Conservation (phyloP, 306 rosid genomes). For the Cyclanthera cordifolia region DNA sequence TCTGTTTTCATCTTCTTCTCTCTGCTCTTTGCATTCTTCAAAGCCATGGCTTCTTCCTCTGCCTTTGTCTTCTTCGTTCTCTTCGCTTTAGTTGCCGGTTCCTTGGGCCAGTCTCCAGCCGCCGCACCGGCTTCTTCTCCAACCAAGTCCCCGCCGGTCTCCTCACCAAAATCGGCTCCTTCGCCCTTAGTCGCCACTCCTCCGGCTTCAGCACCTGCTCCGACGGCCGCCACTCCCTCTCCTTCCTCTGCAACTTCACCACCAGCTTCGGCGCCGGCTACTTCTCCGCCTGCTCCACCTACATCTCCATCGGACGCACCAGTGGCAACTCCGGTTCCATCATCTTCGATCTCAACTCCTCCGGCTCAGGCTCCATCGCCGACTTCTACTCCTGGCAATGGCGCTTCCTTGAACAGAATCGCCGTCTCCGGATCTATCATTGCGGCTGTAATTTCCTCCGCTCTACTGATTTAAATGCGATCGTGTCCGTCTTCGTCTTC, state of each 20-base stretch:
- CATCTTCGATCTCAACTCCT: constrained; percentile 6
- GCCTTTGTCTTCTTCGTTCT: constrained; percentile 18
- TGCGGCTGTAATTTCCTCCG: constrained; percentile 20
- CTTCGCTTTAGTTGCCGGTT: constrained; percentile 25
- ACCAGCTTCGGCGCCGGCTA: constrained; percentile 18
- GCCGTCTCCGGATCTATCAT: constrained; percentile 34
- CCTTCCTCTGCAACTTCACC: constrained; percentile 10
- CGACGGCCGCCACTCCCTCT: constrained; percentile 12
- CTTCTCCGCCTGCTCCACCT: constrained; percentile 21
- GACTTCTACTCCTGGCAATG: not conserved
- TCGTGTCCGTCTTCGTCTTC: not conserved
- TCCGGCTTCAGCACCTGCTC: constrained; percentile 18
- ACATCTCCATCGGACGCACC: constrained; percentile 23
- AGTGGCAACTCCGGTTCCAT: constrained; percentile 8
- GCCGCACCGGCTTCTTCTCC: constrained; percentile 32
- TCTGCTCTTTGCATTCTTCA: not conserved
- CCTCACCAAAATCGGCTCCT: constrained; percentile 9
- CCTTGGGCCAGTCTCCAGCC: constrained; percentile 26
- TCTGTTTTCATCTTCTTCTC: not conserved
- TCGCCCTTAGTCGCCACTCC: constrained; percentile 7
- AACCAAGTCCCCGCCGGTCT: constrained; percentile 16
- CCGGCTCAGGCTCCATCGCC: constrained; percentile 12
- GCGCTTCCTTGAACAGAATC: constrained; percentile 21
- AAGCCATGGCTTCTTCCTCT: constrained; percentile 39
- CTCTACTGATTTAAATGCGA: constrained; percentile 44